Evolutionary conservation across 1,284 basidiomycete species (phyloP), one percentile per base, ranked within the genome.

Genomic region (Xerocomus nothofagi): DNA sequence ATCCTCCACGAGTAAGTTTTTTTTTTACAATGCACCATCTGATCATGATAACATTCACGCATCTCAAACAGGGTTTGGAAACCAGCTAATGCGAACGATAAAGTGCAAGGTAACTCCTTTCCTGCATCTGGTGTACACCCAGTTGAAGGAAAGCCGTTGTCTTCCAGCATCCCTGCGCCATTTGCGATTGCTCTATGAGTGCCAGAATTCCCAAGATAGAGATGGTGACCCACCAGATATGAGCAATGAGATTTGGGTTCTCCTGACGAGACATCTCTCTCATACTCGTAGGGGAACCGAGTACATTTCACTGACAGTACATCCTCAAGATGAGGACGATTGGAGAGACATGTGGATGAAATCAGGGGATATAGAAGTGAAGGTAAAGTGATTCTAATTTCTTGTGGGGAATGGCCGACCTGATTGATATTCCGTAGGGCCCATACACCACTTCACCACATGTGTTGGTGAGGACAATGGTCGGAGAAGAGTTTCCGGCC

Each of bases 371-470:
- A 55, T 71, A n/a, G 67, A 71, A 17, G 53, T 70, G 4, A 74
- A 71, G 65, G 76, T 75, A 57, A 44, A 57, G 38, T 26, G 42
- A 23, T 32, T 49, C 55, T 24, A 36, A 17, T 27, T 34, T 46
- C 26, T 2, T 34, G 34, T 11, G 2, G 1, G n/a, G 27, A n/a
- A 26, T 26, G 39, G 46, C 30, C 50, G 38, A 36, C 23, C 8
- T 29, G 54, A 50, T 34, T 55, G 24, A 48, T 17, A 4, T 39
- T 46, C 6, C 14, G 1, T 52, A 88, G 85, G 83, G 86, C n/a
- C 73, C 76, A 4, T 95, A 89, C 55, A 88, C 87, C 4, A 90
- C 92, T 57, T 87, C 84, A 34, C 78, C 84, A 0, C 90, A 94
- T 66, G 73, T 86, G 15, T 70, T 95, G 23, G 88, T 91, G 50